Conservation (phyloP, 2,329 filamentous ascomycete genomes). For the Diplodia corticola region DNA sequence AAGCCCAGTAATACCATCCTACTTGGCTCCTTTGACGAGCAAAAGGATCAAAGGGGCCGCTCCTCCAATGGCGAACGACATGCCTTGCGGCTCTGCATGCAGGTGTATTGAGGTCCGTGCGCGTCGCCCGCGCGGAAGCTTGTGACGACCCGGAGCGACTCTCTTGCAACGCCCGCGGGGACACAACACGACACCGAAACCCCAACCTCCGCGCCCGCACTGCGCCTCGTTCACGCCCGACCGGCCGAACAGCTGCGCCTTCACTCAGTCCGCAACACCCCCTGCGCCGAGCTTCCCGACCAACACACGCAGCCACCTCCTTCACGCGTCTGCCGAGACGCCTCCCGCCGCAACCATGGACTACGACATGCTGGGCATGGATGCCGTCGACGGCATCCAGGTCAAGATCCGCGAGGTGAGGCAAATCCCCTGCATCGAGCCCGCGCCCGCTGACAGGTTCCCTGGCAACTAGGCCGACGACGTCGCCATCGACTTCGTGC, state of each 20-base stretch:
- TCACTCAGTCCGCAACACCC: background rate
- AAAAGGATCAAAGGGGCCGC: too few species aligned
- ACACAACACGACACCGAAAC: background rate
- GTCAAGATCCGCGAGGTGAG: conserved; percentile 49
- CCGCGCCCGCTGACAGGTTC: background rate
- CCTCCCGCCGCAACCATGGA: conserved; percentile 44
- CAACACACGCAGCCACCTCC: conserved; percentile 10
- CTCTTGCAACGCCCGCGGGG: background rate
- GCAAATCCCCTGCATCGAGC: conserved; percentile 26
- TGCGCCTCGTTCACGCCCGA: background rate
- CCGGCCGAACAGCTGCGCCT: background rate
- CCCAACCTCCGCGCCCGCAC: background rate
- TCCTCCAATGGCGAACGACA: background rate
- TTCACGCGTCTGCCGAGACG: conserved; percentile 13
- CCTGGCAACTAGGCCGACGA: conserved; percentile 65
- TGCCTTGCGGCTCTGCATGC: conserved; percentile 8
- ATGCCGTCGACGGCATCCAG: conserved; percentile 48
- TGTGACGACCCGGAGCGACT: conserved; percentile 6
- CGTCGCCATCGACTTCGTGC: conserved; percentile 85
- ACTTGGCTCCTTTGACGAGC: background rate
- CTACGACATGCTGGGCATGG: conserved; percentile 48
- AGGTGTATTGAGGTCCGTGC: conserved; percentile 2
- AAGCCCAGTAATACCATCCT: background rate
- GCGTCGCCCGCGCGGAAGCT: background rate
- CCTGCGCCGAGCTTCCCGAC: background rate